Conservation (phyloP, 805 yeast genomes). For the Cyberlindnera saturnus region DNA sequence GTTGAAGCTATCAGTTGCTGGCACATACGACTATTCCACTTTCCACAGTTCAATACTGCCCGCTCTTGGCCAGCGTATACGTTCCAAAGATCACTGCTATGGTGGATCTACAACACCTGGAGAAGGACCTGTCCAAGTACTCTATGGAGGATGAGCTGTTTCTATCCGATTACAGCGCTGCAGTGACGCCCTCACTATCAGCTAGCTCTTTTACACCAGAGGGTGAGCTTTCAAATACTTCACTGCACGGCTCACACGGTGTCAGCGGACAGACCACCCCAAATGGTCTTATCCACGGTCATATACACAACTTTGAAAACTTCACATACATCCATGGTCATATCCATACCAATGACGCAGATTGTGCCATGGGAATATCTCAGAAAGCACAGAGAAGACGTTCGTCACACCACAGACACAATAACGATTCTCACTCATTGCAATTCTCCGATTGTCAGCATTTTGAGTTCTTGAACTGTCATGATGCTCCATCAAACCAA, state of each 20-base stretch:
- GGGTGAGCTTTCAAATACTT: too few relatives aligned
- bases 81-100: too few relatives aligned
- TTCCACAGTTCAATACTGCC: too few relatives aligned
- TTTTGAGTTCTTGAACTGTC: conserved; percentile 36
- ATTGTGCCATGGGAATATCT: background rate
- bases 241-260: background rate
- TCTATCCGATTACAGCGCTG: too few relatives aligned
- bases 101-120: too few relatives aligned
- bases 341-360: conserved; percentile 37
- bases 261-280: background rate
- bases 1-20: too few relatives aligned
- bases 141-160: too few relatives aligned
- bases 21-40: too few relatives aligned
- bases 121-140: too few relatives aligned
- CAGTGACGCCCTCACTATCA: too few relatives aligned
- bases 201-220: too few relatives aligned
- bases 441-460: conserved; percentile 32
- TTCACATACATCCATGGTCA: conserved; percentile 67
- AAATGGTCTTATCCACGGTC: conserved; percentile 58
- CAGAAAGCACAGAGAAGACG: conserved; percentile 1
- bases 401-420: conserved; percentile 14
- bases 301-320: conserved; percentile 55
- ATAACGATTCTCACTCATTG: conserved; percentile 13
- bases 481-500: conserved; percentile 16
- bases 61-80: too few relatives aligned